These are phyloP conservation scores for Exophiala calicioides DNA, from an alignment of 2,329 filamentous ascomycete species.

Conservation along the genomic window DNA sequence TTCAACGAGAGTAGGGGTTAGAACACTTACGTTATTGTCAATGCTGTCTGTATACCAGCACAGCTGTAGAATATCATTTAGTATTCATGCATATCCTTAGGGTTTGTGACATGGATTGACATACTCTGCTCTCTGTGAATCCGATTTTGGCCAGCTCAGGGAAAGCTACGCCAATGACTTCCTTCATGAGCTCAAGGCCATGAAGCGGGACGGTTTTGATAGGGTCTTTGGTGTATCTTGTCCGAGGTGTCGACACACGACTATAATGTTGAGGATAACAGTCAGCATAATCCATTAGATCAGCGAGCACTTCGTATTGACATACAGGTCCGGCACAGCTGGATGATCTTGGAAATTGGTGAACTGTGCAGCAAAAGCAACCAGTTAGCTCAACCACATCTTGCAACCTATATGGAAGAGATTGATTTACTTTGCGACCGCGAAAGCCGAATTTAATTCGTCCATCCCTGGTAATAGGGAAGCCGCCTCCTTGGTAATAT, in stretches of 20 bases:
- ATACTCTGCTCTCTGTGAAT: conserved; percentile 29
- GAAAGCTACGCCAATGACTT: conserved; percentile 28
- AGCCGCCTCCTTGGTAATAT: conserved; percentile 30
- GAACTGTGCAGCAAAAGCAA: too few species aligned
- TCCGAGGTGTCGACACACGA: too few species aligned
- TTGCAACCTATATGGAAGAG: neutral
- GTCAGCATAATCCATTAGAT: too few species aligned
- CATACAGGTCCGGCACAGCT: too few species aligned
- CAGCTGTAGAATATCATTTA: conserved; percentile 7
- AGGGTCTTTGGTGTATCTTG: too few species aligned
- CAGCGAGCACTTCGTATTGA: too few species aligned
- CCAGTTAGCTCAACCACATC: conserved; percentile 11
- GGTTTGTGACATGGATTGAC: neutral
- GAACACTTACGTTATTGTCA: conserved; percentile 24
- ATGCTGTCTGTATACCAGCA: conserved; percentile 33
- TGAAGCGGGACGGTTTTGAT: too few species aligned
- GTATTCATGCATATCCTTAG: neutral
- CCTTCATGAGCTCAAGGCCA: conserved; percentile 32
- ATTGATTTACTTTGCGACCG: conserved; percentile 18
- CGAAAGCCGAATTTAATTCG: conserved; percentile 34
- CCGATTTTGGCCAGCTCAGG: conserved; percentile 32
- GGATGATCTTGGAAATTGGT: too few species aligned
- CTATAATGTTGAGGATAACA: too few species aligned
- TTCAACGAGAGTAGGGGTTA: neutral
- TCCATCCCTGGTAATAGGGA: conserved; percentile 31